Evolutionary conservation across 306 rosid species (phyloP), one percentile per base, ranked within the genome.

Genomic region (Vigna reflexopilosa): DNA sequence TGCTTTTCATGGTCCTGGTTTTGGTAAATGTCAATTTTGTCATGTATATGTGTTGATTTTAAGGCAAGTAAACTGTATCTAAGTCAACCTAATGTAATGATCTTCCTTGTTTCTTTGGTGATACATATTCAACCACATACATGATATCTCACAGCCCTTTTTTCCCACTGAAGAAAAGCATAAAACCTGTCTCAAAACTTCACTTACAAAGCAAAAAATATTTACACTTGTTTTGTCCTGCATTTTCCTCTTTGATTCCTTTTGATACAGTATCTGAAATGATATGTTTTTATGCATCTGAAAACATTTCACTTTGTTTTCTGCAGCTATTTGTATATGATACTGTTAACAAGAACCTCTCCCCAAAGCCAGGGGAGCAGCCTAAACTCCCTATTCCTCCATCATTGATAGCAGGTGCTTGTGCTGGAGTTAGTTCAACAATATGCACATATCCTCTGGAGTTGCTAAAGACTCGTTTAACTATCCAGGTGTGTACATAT

Each of bases 361-460:
- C 97, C 5, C 61, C 91, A 15, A 85, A 89, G 84, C 85, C 93
- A 28, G 98, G 98, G 70, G 98, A 95, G 72, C 84, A 87, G 42
- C 86, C 91, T 38, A 93, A 86, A 83, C 79, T 91, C 59, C 90
- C 89, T 20, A 78, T 95, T 72, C 92, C 98, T 50, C 86, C 98
- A 28, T 92, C 98, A 0, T 75, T 95, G 80, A 70, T 95, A 38
- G 98, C 98, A 26, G 98, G 98, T 15, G 98, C 98, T 32, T 92
- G 98, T 85, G 98, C 98, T 54, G 98, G 98, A 75, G 98, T 95
- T 50, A 88, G 93, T 84, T 91, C 98, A 70, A 95, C 98, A 32
- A 47, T 95, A 70, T 81, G 83, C 80, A 95, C 98, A 11, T 92
- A 95, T 70, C 98, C 98, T 57, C 98, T 95, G 2, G 98, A 95